Conservation (phyloP, 139 green algal species). For the Chlorokybus atmophyticus region DNA sequence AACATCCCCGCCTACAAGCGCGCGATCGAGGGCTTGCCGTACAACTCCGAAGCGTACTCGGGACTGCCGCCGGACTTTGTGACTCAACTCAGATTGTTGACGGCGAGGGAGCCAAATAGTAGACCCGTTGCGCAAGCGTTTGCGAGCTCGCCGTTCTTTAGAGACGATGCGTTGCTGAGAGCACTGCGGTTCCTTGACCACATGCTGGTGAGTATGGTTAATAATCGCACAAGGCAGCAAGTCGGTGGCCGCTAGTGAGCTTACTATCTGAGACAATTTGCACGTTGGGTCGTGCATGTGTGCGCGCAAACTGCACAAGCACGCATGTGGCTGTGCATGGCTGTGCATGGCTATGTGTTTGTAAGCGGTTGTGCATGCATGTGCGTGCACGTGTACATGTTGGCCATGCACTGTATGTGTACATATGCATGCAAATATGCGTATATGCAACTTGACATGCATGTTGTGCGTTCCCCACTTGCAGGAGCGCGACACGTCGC, state of each 20-base stretch:
- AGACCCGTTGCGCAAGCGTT: neutral
- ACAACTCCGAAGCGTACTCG: neutral
- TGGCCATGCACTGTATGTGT: too few relatives aligned
- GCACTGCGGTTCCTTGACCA: constrained; percentile 65
- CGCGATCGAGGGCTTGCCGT: neutral
- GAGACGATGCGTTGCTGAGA: constrained; percentile 47
- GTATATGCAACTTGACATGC: too few relatives aligned
- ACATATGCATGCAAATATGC: too few relatives aligned
- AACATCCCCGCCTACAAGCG: neutral
- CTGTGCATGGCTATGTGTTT: too few relatives aligned
- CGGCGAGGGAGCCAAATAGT: constrained; percentile 9
- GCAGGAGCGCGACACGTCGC: constrained; percentile 44
- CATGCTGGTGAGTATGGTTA: constrained; percentile 42
- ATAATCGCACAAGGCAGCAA: too few relatives aligned
- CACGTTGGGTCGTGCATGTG: too few relatives aligned
- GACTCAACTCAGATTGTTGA: neutral
- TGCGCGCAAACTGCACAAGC: too few relatives aligned
- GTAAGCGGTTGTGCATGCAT: too few relatives aligned
- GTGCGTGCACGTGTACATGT: too few relatives aligned
- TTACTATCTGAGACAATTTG: too few relatives aligned
- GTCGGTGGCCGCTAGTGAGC: too few relatives aligned
- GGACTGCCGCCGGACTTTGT: neutral
- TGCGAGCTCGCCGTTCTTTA: constrained; percentile 14
- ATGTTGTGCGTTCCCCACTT: neutral
- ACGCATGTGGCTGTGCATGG: too few relatives aligned